Base-by-base conservation (phyloP, 23 red algal genomes). In the Pyropia yezoensis region DNA sequence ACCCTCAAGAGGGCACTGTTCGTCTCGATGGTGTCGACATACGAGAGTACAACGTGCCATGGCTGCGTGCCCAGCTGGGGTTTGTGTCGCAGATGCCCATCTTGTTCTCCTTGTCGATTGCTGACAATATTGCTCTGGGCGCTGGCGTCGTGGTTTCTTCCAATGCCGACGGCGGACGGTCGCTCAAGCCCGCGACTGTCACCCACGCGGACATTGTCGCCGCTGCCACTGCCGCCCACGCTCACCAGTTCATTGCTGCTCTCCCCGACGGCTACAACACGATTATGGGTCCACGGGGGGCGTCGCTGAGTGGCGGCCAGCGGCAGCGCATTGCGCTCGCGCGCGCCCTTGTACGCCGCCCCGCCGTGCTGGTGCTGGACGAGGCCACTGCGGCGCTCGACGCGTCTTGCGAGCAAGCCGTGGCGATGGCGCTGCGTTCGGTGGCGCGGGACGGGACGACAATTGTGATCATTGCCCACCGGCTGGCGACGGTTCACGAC, bases 51-150 rank as follows among this genome's bases (percentile, higher is more conserved):
- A 88, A 98, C 34, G 74, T 98, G 17, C 61, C 54, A 11, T 83
- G 70, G 65, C 62, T 98, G 39, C 82, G 94, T 27, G 67, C 64
- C 0, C 82, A 90, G 82, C 88, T 98, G 16, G 94, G 94, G 7
- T 87, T 91, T 33, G 94, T 98, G 2, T 83, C 79, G 24, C 94
- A 98, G 69, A 88, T 89, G 80, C 94, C 94, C 33, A 88, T 82
- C 18, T 49, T 98, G 3, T 98, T 98, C 54, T 79, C 83, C 50
- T 57, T 82, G 3, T 72, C 85, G 11, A 98, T 98, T 51, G 71
- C 83, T 24, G 85, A 98, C 18, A 98, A 98, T 70, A 85, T 98
- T 34, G 77, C 63, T 6, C 79, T 85, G 52, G 94, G 94, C 26
- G 86, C 77, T 19, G 67, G 62, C 16, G 34, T 90, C 66, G 75